These are phyloP conservation scores for Beauveria sp. DNA, from an alignment of 2,329 filamentous ascomycete genomes.

Conservation along the genomic window DNA sequence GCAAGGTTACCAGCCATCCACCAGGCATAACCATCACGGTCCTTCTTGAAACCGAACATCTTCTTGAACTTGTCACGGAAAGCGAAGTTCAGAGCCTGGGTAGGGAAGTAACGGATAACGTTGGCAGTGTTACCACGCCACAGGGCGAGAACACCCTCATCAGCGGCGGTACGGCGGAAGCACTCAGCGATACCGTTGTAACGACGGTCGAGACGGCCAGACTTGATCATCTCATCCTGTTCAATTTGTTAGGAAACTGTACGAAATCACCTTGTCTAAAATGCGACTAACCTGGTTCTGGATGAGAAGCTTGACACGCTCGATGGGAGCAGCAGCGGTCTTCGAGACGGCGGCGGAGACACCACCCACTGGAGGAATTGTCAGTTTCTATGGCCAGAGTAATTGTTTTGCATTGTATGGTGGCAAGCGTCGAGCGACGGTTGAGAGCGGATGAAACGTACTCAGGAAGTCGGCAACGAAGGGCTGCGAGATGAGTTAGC, in stretches of 20 bases:
- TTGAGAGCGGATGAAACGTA: slow-evolving; percentile 48
- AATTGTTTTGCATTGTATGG: background rate
- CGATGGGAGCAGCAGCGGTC: slow-evolving; percentile 98
- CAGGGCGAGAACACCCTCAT: slow-evolving; percentile 90
- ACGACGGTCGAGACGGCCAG: slow-evolving; percentile 95
- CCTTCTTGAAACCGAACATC: slow-evolving; percentile 99
- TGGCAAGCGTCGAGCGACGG: background rate
- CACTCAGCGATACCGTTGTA: slow-evolving; percentile 92
- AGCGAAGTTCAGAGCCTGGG: slow-evolving; percentile 99
- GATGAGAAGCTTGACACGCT: slow-evolving; percentile 99
- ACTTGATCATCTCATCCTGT: slow-evolving; percentile 99
- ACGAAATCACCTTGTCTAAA: background rate
- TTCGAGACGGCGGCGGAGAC: slow-evolving; percentile 99
- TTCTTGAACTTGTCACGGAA: slow-evolving; percentile 99
- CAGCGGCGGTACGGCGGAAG: slow-evolving; percentile 83
- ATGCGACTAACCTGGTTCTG: slow-evolving; percentile 88
- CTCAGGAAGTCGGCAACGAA: slow-evolving; percentile 99
- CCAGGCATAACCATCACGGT: slow-evolving; percentile 93
- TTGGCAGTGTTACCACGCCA: slow-evolving; percentile 99
- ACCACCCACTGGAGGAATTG: slow-evolving; percentile 77
- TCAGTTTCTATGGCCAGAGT: slow-evolving; percentile 15
- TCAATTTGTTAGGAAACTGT: slow-evolving; percentile 23
- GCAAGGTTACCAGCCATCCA: slow-evolving; percentile 99
- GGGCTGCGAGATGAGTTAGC: slow-evolving; percentile 52
- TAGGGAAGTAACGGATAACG: slow-evolving; percentile 99